Evolutionary conservation across 2,329 filamentous ascomycete genomes (phyloP).

Genomic region (Beauveria varroae): DNA sequence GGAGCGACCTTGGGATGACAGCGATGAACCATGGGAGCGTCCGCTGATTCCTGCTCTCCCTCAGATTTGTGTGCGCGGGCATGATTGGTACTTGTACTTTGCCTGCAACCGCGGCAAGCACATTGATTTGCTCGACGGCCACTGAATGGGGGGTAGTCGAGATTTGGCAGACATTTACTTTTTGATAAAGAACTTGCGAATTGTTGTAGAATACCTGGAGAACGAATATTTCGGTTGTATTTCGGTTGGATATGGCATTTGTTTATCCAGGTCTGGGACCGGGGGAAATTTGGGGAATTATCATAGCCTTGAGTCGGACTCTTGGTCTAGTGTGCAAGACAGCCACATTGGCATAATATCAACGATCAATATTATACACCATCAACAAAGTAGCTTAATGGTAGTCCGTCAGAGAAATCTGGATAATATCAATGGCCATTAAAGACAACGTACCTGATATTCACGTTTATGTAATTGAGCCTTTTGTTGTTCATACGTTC

Average conservation of each 20-base stretch:
- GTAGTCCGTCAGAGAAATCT: no score
- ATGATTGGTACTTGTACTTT: background rate
- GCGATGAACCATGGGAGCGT: background rate
- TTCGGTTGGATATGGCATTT: background rate
- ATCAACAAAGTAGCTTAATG: no score
- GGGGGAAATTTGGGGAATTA: background rate
- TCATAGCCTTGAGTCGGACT: no score
- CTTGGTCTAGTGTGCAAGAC: no score
- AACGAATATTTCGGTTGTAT: background rate
- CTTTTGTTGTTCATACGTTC: no score
- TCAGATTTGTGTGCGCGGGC: background rate
- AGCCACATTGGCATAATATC: no score
- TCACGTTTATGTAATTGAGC: no score
- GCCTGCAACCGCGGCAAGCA: background rate
- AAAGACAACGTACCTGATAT: no score
- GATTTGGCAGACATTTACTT: background rate
- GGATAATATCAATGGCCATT: no score
- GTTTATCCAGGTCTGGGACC: background rate
- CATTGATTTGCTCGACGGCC: background rate
- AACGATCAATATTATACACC: no score
- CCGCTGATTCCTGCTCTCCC: background rate
- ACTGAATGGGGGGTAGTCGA: background rate
- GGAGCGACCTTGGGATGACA: background rate
- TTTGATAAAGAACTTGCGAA: background rate
- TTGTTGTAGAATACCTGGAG: background rate